These are phyloP conservation scores for Pestalotiopsis fici DNA, from an alignment of 2,329 filamentous ascomycete genomes.

Conservation along the genomic window DNA sequence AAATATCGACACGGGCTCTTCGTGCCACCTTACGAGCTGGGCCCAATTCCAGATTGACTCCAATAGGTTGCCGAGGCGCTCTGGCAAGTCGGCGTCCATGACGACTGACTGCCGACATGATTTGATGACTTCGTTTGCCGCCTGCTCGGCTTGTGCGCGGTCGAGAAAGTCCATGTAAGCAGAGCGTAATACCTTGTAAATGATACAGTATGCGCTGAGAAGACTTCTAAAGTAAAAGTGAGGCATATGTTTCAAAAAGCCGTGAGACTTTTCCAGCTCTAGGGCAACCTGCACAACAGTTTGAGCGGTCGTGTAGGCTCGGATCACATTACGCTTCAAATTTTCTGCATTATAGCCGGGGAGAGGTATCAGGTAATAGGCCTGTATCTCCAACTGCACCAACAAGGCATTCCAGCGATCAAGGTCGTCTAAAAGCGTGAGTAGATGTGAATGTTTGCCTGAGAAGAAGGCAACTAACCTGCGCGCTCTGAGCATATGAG, in stretches of 20 bases:
- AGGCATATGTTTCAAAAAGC: conserved; percentile 45
- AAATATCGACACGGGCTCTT: conserved; percentile 40
- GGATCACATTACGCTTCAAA: conserved; percentile 45
- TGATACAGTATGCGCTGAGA: conserved; percentile 45
- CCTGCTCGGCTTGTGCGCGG: conserved; percentile 18
- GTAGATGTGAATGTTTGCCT: background rate
- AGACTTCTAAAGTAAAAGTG: conserved; percentile 51
- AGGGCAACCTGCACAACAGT: conserved; percentile 43
- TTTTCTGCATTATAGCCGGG: conserved; percentile 37
- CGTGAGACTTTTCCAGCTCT: conserved; percentile 39
- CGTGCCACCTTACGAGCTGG: conserved; percentile 33
- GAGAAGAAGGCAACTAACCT: conserved; percentile 33
- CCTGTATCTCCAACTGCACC: conserved; percentile 53
- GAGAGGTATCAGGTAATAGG: conserved; percentile 51
- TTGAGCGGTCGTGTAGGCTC: conserved; percentile 49
- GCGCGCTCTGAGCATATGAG: conserved; percentile 47
- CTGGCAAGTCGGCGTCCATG: conserved; percentile 49
- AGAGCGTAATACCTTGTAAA: conserved; percentile 47
- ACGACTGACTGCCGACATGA: conserved; percentile 45
- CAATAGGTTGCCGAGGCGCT: conserved; percentile 45
- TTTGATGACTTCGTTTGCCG: conserved; percentile 31
- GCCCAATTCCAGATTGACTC: conserved; percentile 47
- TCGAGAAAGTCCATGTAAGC: conserved; percentile 35
- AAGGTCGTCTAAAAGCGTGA: conserved; percentile 36
- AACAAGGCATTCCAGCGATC: conserved; percentile 50